These are phyloP conservation scores for Pholiota molesta DNA, from an alignment of 768 basidiomycete genomes.

Conservation along the genomic window DNA sequence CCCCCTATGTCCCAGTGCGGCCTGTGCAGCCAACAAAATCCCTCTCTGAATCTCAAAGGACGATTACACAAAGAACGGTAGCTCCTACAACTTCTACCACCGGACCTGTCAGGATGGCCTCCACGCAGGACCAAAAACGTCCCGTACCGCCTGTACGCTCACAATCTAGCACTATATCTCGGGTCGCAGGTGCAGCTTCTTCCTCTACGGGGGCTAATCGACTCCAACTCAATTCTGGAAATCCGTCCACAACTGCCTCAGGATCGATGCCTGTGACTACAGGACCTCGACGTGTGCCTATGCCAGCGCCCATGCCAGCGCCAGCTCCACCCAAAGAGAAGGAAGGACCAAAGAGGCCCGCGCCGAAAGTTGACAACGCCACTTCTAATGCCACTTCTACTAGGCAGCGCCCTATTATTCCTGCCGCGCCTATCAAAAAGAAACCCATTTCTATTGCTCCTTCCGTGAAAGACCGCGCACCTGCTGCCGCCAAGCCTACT, in stretches of 20 bases:
- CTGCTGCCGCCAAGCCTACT: conserved; percentile 7
- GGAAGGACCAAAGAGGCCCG: conserved; percentile 17
- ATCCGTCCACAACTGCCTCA: conserved; percentile 14
- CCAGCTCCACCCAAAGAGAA: conserved; percentile 21
- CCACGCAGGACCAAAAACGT: conserved; percentile 17
- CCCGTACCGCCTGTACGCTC: conserved; percentile 18
- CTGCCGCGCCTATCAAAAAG: conserved; percentile 23
- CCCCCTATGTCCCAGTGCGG: conserved; percentile 28
- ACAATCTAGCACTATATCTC: conserved; percentile 14
- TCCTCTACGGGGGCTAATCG: conserved; percentile 24
- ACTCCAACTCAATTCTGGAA: conserved; percentile 26
- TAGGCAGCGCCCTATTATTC: conserved; percentile 12
- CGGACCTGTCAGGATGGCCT: conserved; percentile 8
- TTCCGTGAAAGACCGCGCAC: conserved; percentile 16
- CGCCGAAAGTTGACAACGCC: conserved; percentile 18
- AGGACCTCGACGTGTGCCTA: conserved; percentile 30
- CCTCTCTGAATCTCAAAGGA: conserved; percentile 8
- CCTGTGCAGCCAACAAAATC: conserved; percentile 22
- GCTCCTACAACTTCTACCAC: not conserved
- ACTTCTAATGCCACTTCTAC: conserved; percentile 12
- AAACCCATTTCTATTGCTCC: conserved; percentile 12
- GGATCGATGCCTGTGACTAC: conserved; percentile 15
- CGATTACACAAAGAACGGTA: conserved; percentile 9
- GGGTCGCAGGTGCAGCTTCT: conserved; percentile 5
- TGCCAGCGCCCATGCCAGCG: conserved; percentile 19